These are phyloP conservation scores for Ulota crispa DNA, from an alignment of 225 moss, liverwort and hornwort genomes.

Conservation along the genomic window DNA sequence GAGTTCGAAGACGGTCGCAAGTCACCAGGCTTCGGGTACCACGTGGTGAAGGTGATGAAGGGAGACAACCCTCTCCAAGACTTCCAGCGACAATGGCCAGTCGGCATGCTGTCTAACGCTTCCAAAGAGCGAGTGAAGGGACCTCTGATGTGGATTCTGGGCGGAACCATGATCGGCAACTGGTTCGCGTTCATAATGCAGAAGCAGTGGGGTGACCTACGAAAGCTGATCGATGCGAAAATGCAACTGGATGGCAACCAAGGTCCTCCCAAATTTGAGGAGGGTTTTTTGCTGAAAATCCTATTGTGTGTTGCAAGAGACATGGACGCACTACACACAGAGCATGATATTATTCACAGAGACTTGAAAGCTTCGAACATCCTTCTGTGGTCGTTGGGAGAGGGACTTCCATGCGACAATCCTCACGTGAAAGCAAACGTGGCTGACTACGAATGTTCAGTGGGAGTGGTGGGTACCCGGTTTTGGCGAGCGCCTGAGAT, in stretches of 20 bases:
- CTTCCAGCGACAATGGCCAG: neutral
- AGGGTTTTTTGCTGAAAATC: neutral
- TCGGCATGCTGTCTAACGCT: neutral
- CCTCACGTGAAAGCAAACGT: neutral
- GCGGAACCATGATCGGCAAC: neutral
- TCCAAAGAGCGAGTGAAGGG: neutral
- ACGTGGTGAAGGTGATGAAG: neutral
- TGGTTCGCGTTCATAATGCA: neutral
- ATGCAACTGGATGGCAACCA: neutral
- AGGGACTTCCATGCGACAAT: neutral
- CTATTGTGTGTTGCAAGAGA: neutral
- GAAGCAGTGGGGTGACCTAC: neutral
- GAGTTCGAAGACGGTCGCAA: neutral
- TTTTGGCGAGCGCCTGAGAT: neutral
- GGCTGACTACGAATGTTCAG: neutral
- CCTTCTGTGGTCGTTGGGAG: neutral
- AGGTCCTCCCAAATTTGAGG: neutral
- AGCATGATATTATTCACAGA: neutral
- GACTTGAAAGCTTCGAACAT: neutral
- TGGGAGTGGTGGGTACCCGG: neutral
- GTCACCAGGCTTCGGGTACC: neutral
- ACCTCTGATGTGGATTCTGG: neutral
- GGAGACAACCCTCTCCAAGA: neutral
- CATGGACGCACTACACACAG: neutral
- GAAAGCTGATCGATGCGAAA: neutral